Evolutionary conservation across 495 filamentous ascomycete genomes (phyloP), one percentile per base, ranked within the genome.

Genomic region (Podospora fimiseda): DNA sequence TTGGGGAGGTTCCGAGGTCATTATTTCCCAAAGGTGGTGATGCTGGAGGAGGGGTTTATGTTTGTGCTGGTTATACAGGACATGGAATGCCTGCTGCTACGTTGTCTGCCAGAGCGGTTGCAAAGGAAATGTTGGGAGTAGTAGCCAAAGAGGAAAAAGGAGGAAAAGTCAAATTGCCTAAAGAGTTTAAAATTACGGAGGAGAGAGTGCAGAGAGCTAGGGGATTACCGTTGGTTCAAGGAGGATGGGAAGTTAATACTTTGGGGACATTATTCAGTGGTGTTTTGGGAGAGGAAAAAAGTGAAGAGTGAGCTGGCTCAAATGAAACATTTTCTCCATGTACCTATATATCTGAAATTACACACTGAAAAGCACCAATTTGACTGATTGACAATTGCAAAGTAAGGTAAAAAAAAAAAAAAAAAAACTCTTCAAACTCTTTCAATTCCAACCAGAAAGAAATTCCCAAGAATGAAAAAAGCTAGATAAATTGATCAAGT

Each of bases 71-170:
- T 9, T 88, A 82, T 61, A 81, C 78, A 33, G 89, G 88, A 0
- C 87, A 94, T 59, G 88, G 89, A 1, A 94, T 94, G 89, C 87
- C 87, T 3, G 84, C 86, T 60, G 81, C 81, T 22, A 84, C 82
- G 59, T 67, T 88, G 9, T 84, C 78, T 50, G 88, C 83, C 2
- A 79, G 82, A 53, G 85, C 85, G 7, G 70, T 84, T 16, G 85
- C 76, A 2, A 70, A 75, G 23, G 82, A 88, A 83, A 74, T 90
- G 41, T 54, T 79, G 30, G 70, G 59, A 3, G 59, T 65, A 16
- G 68, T 71, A 13, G 23, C 41, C 2, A 2, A 36, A 14, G 21
- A 13, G 11, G 1, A 14, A 50, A 24, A n/a, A 22, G 16, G 37
- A 33, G 18, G 11, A 1, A 48, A 52, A 15, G 60, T 63, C 45